These are phyloP conservation scores for Ogataea dorogensis DNA, from an alignment of 805 yeast genomes.

Conservation along the genomic window DNA sequence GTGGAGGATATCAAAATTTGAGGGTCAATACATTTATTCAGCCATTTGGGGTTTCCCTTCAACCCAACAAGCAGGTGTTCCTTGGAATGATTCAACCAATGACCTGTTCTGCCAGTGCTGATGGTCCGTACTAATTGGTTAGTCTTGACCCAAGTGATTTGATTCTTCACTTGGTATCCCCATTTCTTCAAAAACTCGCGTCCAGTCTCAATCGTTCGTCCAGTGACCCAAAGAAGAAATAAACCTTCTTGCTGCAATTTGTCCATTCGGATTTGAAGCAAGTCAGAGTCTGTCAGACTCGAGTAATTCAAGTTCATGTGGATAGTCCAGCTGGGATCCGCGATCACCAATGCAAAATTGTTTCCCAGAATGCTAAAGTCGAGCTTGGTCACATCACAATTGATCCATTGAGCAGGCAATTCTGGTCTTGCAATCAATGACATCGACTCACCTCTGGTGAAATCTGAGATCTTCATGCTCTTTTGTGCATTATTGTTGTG, in stretches of 20 bases:
- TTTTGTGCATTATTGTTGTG: slow-evolving; percentile 25
- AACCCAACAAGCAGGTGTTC: slow-evolving; percentile 86
- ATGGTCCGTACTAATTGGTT: slow-evolving; percentile 86
- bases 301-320: slow-evolving; percentile 83
- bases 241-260: slow-evolving; percentile 81
- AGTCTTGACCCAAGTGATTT: slow-evolving; percentile 86
- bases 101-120: slow-evolving; percentile 95
- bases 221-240: slow-evolving; percentile 89
- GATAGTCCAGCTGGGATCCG: slow-evolving; percentile 97
- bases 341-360: slow-evolving; percentile 72
- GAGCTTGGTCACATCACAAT: slow-evolving; percentile 74
- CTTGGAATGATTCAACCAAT: slow-evolving; percentile 93
- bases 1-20: slow-evolving; percentile 81
- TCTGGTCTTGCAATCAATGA: slow-evolving; percentile 25
- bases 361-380: slow-evolving; percentile 73
- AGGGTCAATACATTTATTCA: slow-evolving; percentile 61
- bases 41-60: slow-evolving; percentile 78
- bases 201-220: slow-evolving; percentile 88
- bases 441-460: slow-evolving; percentile 47
- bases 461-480: slow-evolving; percentile 35
- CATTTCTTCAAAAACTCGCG: slow-evolving; percentile 70
- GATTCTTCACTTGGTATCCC: slow-evolving; percentile 82
- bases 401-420: slow-evolving; percentile 77
- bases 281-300: slow-evolving; percentile 73
- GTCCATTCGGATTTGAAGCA: slow-evolving; percentile 62